Base-by-base conservation (phyloP, 2,329 filamentous ascomycete genomes). In the Xylariaceae sp. region DNA sequence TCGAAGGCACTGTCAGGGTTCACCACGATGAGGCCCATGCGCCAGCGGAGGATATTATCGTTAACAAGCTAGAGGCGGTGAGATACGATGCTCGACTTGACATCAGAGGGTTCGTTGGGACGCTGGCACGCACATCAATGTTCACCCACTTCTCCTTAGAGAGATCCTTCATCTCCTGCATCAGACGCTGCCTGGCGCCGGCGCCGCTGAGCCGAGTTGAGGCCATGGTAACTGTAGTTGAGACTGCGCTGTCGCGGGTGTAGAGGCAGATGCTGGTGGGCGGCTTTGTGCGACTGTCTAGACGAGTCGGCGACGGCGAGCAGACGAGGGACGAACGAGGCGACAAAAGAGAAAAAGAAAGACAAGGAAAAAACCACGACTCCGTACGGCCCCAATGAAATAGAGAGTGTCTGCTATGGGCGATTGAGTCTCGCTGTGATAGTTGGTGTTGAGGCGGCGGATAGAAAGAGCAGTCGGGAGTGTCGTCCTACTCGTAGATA, bases 121-220 rank as follows among this genome's bases (percentile, higher is more conserved):
- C 14, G 11, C 17, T 15, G 13, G 29, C 14, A 14, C 6, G 17
- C 61, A 88, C 84, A 57, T 93, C 83, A 46, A 95, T 86, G 49
- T 90, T 77, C 13, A 94, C 83, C 90, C 90, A 98, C 57, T 86
- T 87, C 70, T 95, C 89, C 59, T 92, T 88, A 35, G 77, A 71
- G 25, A 96, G 72, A 28, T 75, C 70, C 59, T 83, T 82, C 64
- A 86, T 79, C 68, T 96, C 90, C 48, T 83, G 83, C 83, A 94
- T 87, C 36, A 96, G 72, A 32, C 93, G 82, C 52, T 86, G 80
- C 61, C 89, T 82, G 22, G 84, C 80, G 47, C 67, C 64, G 31
- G 47, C 51, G 33, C 48, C 51, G 28, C 44, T 40, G 18, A 40
- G 18, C 23, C 39, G 42, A 7, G 55, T 51, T 13, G 46, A 47